Evolutionary conservation across 2,329 filamentous ascomycete genomes (phyloP).

Genomic region (Colletotrichum orbiculare): DNA sequence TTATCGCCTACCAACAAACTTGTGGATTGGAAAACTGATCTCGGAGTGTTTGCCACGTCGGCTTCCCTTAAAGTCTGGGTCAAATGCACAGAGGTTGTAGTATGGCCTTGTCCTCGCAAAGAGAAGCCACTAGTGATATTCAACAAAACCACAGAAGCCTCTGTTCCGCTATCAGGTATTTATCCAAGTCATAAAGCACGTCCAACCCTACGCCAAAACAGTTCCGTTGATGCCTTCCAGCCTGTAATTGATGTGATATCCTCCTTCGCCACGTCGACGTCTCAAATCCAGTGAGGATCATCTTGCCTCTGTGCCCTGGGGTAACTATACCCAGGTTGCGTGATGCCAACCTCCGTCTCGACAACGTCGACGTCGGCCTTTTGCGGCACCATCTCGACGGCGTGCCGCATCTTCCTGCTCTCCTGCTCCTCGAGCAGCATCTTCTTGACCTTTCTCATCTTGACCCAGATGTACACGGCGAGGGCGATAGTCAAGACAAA

Average conservation of each 20-base stretch:
- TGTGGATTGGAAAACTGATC: too few species aligned
- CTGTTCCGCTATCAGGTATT: too few species aligned
- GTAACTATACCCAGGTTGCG: neutral
- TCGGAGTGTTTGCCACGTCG: too few species aligned
- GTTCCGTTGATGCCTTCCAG: neutral
- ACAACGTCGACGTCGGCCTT: constrained; percentile 11
- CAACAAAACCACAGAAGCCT: fast-evolving
- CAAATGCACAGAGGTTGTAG: too few species aligned
- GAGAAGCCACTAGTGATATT: too few species aligned
- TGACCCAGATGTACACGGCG: constrained; percentile 49
- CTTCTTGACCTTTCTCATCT: constrained; percentile 49
- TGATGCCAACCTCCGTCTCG: constrained; percentile 15
- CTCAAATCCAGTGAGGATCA: constrained; percentile 31
- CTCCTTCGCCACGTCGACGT: too few species aligned
- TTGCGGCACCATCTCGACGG: constrained; percentile 21
- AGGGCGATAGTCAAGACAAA: constrained; percentile 49
- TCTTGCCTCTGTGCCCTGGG: constrained; percentile 13
- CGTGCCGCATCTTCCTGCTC: constrained; percentile 32
- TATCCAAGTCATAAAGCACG: too few species aligned
- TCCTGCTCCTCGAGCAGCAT: constrained; percentile 49
- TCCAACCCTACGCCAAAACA: too few species aligned
- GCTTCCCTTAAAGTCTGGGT: too few species aligned
- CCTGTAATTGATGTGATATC: neutral
- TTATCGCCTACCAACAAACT: too few species aligned
- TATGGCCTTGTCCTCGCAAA: too few species aligned